A percentile compares a stretch with the other conserved stretches of the same genome.
phyloP scores from a whole-genome alignment of 1,284 basidiomycete genomes.

The Inonotus obliquus region DNA sequence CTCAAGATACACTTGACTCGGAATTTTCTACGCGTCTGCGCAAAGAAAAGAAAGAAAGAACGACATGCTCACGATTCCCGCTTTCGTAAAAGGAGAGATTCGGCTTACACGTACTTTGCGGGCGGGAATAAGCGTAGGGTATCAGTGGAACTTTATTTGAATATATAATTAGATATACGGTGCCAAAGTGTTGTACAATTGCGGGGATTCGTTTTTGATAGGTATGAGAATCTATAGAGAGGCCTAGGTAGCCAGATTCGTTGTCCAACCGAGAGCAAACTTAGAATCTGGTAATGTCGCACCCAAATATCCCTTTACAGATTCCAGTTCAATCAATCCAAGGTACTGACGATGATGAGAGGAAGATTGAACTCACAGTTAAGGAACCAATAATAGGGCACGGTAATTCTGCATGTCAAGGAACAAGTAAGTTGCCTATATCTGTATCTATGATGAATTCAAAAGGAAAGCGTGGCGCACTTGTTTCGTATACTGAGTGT shows the following conservation, averaged over 20 bases:
- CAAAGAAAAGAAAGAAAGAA: no score
- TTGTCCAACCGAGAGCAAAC: not conserved
- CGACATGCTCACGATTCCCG: no score
- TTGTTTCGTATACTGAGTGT: conserved; percentile 76
- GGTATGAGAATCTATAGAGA: not conserved
- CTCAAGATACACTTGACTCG: no score
- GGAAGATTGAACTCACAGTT: conserved; percentile 39
- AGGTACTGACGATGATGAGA: conserved; percentile 17
- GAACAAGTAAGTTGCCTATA: not conserved
- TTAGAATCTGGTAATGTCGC: conserved; percentile 74
- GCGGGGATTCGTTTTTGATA: not conserved
- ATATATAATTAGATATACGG: not conserved
- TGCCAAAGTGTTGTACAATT: not conserved
- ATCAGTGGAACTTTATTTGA: not conserved
- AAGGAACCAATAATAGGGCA: conserved; percentile 69
- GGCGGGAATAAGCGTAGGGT: no score
- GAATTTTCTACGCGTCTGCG: no score
- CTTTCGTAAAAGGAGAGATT: no score
- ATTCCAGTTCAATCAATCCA: conserved; percentile 29
- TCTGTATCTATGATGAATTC: no score
- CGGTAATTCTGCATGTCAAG: conserved; percentile 47
- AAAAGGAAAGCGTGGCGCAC: no score
- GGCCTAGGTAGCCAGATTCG: not conserved
- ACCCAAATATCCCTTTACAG: conserved; percentile 67
- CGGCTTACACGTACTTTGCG: no score